These are phyloP conservation scores for Mycena latifolia DNA, from an alignment of 768 basidiomycete species.

Conservation along the genomic window DNA sequence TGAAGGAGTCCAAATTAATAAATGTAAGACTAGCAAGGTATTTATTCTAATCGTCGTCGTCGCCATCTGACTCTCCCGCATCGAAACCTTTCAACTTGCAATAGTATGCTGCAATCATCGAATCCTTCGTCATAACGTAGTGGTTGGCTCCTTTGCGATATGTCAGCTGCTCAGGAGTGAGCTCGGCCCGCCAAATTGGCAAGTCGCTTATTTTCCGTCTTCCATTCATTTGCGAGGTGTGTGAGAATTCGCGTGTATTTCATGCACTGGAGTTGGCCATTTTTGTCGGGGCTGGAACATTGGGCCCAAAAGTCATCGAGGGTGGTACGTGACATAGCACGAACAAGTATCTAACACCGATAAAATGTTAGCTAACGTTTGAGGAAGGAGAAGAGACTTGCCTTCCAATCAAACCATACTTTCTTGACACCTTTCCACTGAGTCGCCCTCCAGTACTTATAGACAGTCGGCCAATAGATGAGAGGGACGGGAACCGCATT, in stretches of 20 bases:
- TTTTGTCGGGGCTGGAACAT: constrained; percentile 1
- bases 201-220: background rate
- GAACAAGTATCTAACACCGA: background rate
- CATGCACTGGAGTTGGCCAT: background rate
- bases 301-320: constrained; percentile 9
- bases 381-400: background rate
- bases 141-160: constrained; percentile 1
- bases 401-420: constrained; percentile 43
- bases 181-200: background rate
- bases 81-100: constrained; percentile 5
- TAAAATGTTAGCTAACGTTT: background rate
- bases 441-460: background rate
- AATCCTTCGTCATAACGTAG: background rate
- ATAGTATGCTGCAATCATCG: constrained; percentile 14
- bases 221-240: background rate
- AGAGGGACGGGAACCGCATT: constrained; percentile 22
- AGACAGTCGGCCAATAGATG: background rate
- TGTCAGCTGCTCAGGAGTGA: constrained; percentile 8
- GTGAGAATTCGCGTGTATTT: constrained; percentile 4
- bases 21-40: background rate
- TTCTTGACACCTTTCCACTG: constrained; percentile 43
- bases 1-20: no score
- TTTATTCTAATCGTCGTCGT: background rate
- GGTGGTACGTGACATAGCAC: constrained; percentile 4
- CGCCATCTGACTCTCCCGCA: background rate